Evolutionary conservation across 2,329 filamentous ascomycete species (phyloP).

Genomic region (Neocatenulostroma microsporum): DNA sequence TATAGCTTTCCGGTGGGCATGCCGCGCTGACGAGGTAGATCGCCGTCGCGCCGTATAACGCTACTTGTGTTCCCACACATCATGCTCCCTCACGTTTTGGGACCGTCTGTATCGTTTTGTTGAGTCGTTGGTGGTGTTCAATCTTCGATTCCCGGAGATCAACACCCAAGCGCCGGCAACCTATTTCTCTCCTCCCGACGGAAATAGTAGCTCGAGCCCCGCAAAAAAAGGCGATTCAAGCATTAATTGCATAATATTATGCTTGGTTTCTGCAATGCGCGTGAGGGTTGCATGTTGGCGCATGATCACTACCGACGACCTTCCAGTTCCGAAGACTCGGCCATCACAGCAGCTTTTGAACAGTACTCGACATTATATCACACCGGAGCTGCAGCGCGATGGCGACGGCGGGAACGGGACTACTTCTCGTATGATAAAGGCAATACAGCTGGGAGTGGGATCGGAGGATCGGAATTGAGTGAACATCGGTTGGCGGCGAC

Average conservation of each 20-base stretch:
- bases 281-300: constrained; percentile 1
- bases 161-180: no score
- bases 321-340: neutral
- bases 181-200: neutral
- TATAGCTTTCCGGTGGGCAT: no score
- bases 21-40: no score
- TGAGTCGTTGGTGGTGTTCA: no score
- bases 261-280: neutral
- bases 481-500: no score
- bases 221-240: neutral
- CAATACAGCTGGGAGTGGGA: no score
- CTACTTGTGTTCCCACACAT: no score
- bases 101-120: neutral
- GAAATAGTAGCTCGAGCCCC: neutral
- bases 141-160: no score
- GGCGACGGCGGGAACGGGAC: constrained; percentile 10
- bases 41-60: no score
- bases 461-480: no score
- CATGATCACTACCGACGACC: constrained; percentile 1
- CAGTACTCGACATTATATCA: constrained; percentile 3
- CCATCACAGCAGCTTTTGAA: neutral
- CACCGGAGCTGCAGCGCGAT: constrained; percentile 10
- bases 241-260: constrained; percentile 2
- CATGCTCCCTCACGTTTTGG: no score
- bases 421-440: constrained; percentile 26